phyloP scores from a whole-genome alignment of 2,329 filamentous ascomycete species.

The Fusarium clavum region DNA sequence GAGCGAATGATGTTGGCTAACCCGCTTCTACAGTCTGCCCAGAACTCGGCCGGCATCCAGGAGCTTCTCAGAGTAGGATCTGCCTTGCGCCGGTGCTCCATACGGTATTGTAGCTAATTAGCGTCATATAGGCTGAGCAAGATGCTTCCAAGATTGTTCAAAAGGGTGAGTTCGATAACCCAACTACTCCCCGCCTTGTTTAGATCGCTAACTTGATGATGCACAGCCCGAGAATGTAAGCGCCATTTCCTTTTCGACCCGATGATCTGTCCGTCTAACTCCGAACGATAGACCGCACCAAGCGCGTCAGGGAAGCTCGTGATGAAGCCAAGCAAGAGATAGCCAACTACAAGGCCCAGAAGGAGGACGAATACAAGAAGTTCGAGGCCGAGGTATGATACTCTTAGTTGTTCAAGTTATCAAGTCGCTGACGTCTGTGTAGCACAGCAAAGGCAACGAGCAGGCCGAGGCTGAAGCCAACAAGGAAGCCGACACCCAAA shows the following conservation, averaged over 20 bases:
- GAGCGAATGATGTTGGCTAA: slow-evolving; percentile 42
- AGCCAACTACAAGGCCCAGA: slow-evolving; percentile 87
- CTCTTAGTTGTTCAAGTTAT: no score
- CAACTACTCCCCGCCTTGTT: slow-evolving; percentile 15
- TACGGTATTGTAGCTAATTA: slow-evolving; percentile 7
- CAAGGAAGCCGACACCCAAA: slow-evolving; percentile 79
- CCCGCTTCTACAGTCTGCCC: slow-evolving; percentile 77
- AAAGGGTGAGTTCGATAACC: slow-evolving; percentile 73
- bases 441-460: slow-evolving; percentile 93
- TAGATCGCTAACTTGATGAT: slow-evolving; percentile 46
- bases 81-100: not conserved
- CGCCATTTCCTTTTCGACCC: slow-evolving; percentile 31
- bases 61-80: slow-evolving; percentile 92
- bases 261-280: slow-evolving; percentile 5
- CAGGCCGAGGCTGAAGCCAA: slow-evolving; percentile 84
- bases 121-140: slow-evolving; percentile 80
- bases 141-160: slow-evolving; percentile 99
- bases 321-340: slow-evolving; percentile 98
- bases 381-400: slow-evolving; percentile 78
- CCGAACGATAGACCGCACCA: slow-evolving; percentile 73
- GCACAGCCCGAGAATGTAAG: slow-evolving; percentile 87
- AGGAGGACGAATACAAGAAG: slow-evolving; percentile 94
- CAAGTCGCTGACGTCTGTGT: slow-evolving; percentile 25
- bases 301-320: slow-evolving; percentile 95
- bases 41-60: slow-evolving; percentile 98